Evolutionary conservation across 495 filamentous ascomycete species (phyloP).

Genomic region (Aspergillus homomorphus): DNA sequence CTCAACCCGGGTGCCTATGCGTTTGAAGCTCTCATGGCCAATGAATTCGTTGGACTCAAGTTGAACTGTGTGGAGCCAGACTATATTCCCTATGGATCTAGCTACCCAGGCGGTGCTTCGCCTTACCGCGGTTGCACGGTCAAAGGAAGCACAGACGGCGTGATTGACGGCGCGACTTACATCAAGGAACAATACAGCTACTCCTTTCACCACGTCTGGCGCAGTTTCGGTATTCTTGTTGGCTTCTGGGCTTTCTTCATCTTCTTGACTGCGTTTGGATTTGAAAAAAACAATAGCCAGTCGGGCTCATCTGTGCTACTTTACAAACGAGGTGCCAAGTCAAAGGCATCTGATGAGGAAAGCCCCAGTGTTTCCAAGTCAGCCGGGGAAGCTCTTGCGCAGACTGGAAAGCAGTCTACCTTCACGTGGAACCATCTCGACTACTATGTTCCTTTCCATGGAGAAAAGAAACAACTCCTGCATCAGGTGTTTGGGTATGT

Average conservation of each 20-base stretch:
- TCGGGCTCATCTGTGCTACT: slow-evolving; percentile 60
- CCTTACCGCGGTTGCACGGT: slow-evolving; percentile 70
- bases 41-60: slow-evolving; percentile 80
- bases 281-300: slow-evolving; percentile 60
- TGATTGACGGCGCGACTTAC: slow-evolving; percentile 61
- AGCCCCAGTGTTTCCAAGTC: slow-evolving; percentile 15
- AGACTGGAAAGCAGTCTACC: slow-evolving; percentile 32
- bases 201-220: slow-evolving; percentile 60
- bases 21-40: slow-evolving; percentile 87
- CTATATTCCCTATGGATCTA: slow-evolving; percentile 59
- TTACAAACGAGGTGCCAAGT: slow-evolving; percentile 55
- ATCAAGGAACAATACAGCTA: slow-evolving; percentile 65
- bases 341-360: slow-evolving; percentile 30
- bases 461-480: slow-evolving; percentile 56
- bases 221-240: slow-evolving; percentile 78
- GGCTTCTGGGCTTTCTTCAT: slow-evolving; percentile 73
- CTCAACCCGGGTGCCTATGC: slow-evolving; percentile 81
- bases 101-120: slow-evolving; percentile 58
- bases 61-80: slow-evolving; percentile 68
- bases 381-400: slow-evolving; percentile 20
- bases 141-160: slow-evolving; percentile 55
- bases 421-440: slow-evolving; percentile 64
- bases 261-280: slow-evolving; percentile 59
- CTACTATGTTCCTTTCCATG: slow-evolving; percentile 58
- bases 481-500: slow-evolving; percentile 76